Conservation (phyloP, 805 yeast species). For the Nakazawaea ambrosiae region DNA sequence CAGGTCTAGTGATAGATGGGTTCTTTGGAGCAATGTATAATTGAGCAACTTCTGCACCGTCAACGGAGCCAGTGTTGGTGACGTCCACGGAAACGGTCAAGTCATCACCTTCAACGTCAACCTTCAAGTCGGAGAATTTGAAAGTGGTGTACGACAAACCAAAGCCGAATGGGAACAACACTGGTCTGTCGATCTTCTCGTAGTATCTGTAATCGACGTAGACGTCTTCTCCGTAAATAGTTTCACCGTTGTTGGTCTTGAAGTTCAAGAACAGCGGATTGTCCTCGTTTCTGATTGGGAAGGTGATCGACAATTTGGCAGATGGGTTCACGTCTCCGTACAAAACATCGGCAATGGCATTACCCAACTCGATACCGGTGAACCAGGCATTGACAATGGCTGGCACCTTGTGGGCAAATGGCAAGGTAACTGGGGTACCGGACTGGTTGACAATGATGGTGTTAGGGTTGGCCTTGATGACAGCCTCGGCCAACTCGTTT, state of each 20-base stretch:
- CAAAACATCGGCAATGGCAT: constrained; percentile 51
- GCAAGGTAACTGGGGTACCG: constrained; percentile 57
- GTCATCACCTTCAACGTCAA: constrained; percentile 19
- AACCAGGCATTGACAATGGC: constrained; percentile 48
- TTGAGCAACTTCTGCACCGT: constrained; percentile 52
- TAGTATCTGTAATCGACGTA: constrained; percentile 58
- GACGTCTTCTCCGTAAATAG: constrained; percentile 58
- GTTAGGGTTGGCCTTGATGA: constrained; percentile 40
- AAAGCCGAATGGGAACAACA: constrained; percentile 54
- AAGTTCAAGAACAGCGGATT: constrained; percentile 51
- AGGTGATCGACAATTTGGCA: constrained; percentile 51
- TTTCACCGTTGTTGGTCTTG: constrained; percentile 44
- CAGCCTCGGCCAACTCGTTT: constrained; percentile 36
- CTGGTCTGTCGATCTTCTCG: constrained; percentile 41
- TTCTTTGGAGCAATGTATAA: constrained; percentile 32
- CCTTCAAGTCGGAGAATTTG: constrained; percentile 30
- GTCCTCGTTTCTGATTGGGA: constrained; percentile 45
- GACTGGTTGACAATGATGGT: constrained; percentile 49
- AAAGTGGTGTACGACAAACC: constrained; percentile 58
- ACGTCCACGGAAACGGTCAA: constrained; percentile 30
- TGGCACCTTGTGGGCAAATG: constrained; percentile 38
- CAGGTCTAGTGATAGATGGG: constrained; percentile 40
- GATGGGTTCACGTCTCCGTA: constrained; percentile 56
- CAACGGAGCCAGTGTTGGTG: constrained; percentile 38
- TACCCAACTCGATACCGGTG: constrained; percentile 53